Base-by-base conservation (phyloP, 352 stramenopile genomes). In the Globisporangium paddicum region DNA sequence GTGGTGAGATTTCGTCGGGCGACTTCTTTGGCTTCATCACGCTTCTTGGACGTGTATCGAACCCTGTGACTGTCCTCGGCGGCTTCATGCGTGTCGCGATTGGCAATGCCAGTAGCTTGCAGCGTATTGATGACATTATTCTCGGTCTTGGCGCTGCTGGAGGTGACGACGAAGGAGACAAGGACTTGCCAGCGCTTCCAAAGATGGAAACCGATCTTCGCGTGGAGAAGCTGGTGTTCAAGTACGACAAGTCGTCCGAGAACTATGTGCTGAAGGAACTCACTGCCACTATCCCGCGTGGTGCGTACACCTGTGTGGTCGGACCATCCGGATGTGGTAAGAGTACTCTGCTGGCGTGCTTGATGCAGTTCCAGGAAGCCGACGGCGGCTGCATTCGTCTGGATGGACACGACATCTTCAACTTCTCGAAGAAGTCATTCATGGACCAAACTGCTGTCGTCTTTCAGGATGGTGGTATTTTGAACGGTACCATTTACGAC, bases 11-110 rank as follows among this genome's bases (percentile, higher is more conserved):
- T 48, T 79, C 71, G 11, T 78, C 78, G 14, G 86, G 86, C 28
- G 78, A 96, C 37, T 94, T 96, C 61, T 93, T 95, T 32, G 84
- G 79, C 9, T 91, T 93, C 41, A 87, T 89, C 28, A 91, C 81
- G 41, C 63, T 96, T 35, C 58, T 95, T 11, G 71, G 71, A 63
- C 85, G 86, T 60, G 82, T 96, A 23, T 93, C 83, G 26, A 93
- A 75, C 44, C 86, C 86, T 26, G 85, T 96, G 21, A 91, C 85
- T 11, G 77, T 87, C 26, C 67, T 96, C 1, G 86, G 86, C 60
- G 86, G 84, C 8, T 96, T 96, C 60, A 96, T 96, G 86, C 86
- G 86, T 69, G 83, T 94, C 9, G 86, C 86, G 28, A 96, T 96
- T 38, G 83, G 85, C 40, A 94, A 96, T 46, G 84, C 86, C 19